These are phyloP conservation scores for Alternaria novae-zelandiae DNA, from an alignment of 2,329 filamentous ascomycete genomes.

Conservation along the genomic window DNA sequence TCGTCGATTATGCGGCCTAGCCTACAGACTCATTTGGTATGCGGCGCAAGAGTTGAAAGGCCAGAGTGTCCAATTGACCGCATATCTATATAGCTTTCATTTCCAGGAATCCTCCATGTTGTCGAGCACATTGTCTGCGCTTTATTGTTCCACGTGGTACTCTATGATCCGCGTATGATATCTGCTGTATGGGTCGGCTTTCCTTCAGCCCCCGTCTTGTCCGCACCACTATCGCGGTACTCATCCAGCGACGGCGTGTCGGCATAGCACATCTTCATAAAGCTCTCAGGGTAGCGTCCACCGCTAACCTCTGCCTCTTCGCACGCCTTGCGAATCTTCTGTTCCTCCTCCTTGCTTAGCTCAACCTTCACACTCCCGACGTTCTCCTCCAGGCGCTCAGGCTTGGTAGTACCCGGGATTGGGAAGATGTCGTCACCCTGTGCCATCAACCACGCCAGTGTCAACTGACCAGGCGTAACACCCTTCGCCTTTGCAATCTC, in stretches of 20 bases:
- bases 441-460: conserved; percentile 50
- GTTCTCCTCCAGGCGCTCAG: conserved; percentile 42
- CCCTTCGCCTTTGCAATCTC: conserved; percentile 55
- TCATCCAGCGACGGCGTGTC: conserved; percentile 45
- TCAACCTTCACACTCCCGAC: conserved; percentile 32
- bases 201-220: background rate
- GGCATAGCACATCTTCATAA: conserved; percentile 44
- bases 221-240: background rate
- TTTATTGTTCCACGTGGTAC: background rate
- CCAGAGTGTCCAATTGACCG: background rate
- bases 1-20: background rate
- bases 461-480: conserved; percentile 64
- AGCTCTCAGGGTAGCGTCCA: conserved; percentile 48
- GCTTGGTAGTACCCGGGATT: conserved; percentile 57
- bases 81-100: background rate
- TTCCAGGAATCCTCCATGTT: background rate
- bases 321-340: conserved; percentile 33
- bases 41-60: background rate
- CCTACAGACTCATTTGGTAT: background rate
- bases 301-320: conserved; percentile 53
- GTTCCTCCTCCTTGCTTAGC: conserved; percentile 37
- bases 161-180: conserved; percentile 5
- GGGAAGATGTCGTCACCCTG: conserved; percentile 61
- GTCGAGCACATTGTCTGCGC: background rate
- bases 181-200: conserved; percentile 8